Evolutionary conservation across 768 basidiomycete genomes (phyloP), one percentile per base, ranked within the genome.

Genomic region (Candolleomyces eurysporus): DNA sequence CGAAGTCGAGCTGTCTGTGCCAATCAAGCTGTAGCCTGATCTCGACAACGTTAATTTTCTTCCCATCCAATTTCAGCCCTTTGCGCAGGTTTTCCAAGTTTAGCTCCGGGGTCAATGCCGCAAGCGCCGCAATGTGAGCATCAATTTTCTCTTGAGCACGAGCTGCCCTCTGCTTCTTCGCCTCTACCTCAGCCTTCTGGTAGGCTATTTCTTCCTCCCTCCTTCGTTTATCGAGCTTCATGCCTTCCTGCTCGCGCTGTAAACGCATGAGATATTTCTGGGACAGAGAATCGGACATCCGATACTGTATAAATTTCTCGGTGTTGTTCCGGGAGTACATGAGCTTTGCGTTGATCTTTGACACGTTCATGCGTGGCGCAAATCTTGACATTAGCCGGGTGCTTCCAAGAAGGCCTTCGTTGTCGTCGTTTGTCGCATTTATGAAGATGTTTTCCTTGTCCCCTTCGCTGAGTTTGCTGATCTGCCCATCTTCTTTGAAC

Each of bases 371-470:
- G 40, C 21, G 31, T 14, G 59, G 36, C n/a, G 49, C 45, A 51
- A 42, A 4, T 22, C 32, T 49, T 9, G 22, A 30, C 9, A 19
- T n/a, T 17, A 53, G 19, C 26, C 46, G 30, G 14, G 55, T 19
- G 9, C 13, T 56, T 13, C 68, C 64, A 11, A 71, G 57, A 7
- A 45, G 32, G 1, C 70, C 67, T 57, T 67, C 67, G 43, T 70
- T 69, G 5, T 19, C 13, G 48, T 69, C 63, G 22, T 69, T 70
- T 21, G 68, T 68, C 2, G 67, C 26, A 5, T 58, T 54, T 10
- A 43, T 43, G 42, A 43, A 43, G 42, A 43, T 17, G 17, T 43
- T 43, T 9, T 9, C 42, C 42, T 17, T 43, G 10, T 43, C 10
- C 17, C 17, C 42, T 43, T 9, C 17, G 10, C 9, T 43, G 42